phyloP scores from a whole-genome alignment of 495 filamentous ascomycete species.

The Podospora tetraspora region DNA sequence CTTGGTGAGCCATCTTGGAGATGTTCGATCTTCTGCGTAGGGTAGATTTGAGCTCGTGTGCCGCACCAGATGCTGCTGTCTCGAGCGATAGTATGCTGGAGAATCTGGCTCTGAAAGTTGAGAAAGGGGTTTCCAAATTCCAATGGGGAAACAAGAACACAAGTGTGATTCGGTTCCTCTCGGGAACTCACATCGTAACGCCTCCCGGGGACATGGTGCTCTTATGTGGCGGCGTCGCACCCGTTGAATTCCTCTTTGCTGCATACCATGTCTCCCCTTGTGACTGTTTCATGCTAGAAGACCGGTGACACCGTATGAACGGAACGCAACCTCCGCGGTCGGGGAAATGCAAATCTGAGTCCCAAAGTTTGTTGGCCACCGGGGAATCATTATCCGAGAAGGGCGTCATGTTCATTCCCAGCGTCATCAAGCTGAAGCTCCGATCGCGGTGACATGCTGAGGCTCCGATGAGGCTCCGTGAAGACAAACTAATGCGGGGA shows the following conservation, averaged over 20 bases:
- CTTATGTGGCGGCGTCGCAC: background rate
- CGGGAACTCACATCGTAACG: background rate
- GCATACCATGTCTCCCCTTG: background rate
- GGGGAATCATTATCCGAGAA: background rate
- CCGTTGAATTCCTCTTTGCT: background rate
- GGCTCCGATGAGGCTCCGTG: constrained; percentile 6
- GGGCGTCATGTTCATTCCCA: background rate
- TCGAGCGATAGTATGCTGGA: background rate
- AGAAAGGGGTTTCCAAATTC: background rate
- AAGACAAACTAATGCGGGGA: constrained; percentile 1
- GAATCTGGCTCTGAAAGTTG: background rate
- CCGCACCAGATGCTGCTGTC: background rate
- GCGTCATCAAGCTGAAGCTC: background rate
- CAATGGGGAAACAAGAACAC: background rate
- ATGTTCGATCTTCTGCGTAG: background rate
- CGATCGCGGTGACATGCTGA: background rate
- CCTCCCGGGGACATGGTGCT: background rate
- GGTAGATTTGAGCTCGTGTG: background rate
- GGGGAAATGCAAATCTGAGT: background rate
- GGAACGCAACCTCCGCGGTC: background rate
- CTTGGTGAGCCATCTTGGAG: background rate
- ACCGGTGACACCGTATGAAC: background rate
- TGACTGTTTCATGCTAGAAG: background rate
- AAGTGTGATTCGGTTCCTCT: background rate
- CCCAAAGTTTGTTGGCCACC: background rate